These are phyloP conservation scores for Grosmannia huntii DNA, from an alignment of 2,329 filamentous ascomycete genomes.

Conservation along the genomic window DNA sequence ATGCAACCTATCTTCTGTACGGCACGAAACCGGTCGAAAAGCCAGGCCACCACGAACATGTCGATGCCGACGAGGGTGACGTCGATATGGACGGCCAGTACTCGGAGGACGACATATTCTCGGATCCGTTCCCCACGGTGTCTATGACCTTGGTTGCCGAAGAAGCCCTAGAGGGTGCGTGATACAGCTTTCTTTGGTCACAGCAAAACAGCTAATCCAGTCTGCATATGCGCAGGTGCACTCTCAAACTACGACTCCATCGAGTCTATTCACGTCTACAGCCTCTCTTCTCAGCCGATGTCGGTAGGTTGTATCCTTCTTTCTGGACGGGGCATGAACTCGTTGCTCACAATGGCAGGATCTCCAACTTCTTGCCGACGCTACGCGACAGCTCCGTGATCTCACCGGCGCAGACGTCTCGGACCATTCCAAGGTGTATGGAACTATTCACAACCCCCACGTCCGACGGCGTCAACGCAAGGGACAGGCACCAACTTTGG, in stretches of 20 bases:
- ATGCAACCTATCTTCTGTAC: conserved; percentile 84
- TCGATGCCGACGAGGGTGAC: conserved; percentile 38
- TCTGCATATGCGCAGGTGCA: conserved; percentile 34
- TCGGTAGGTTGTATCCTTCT: conserved; percentile 32
- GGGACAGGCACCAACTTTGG: conserved; percentile 14
- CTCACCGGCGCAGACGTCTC: conserved; percentile 46
- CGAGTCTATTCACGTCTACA: conserved; percentile 76
- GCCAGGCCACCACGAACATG: conserved; percentile 5
- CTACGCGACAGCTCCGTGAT: conserved; percentile 47
- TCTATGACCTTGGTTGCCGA: conserved; percentile 58
- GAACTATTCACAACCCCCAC: conserved; percentile 61
- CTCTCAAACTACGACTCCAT: conserved; percentile 60
- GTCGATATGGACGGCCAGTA: conserved; percentile 59
- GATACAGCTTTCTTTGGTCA: conserved; percentile 1
- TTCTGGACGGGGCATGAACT: not conserved
- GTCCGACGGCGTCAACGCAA: conserved; percentile 40
- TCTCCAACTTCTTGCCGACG: conserved; percentile 58
- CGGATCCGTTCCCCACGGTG: conserved; percentile 38
- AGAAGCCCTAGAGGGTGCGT: conserved; percentile 54
- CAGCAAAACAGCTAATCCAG: not conserved
- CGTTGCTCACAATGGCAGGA: conserved; percentile 25
- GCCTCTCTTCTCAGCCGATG: conserved; percentile 57
- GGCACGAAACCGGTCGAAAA: conserved; percentile 44
- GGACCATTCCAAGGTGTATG: conserved; percentile 48
- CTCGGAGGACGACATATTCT: conserved; percentile 36